Base-by-base conservation (phyloP, 129 eudicot genomes). In the Flaveria linearis region DNA sequence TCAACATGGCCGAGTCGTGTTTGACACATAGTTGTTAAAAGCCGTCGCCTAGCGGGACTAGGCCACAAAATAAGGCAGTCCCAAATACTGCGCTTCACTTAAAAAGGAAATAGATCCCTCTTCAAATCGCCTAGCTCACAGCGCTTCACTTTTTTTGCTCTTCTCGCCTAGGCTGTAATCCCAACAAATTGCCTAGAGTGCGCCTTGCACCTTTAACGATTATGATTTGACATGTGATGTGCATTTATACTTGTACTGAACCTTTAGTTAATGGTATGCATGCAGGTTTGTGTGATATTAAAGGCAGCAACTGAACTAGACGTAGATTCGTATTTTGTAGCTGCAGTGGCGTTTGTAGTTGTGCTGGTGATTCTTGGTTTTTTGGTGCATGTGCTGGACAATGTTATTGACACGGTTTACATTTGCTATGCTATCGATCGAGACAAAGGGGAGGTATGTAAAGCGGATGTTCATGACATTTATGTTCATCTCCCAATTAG, bases 371-470 rank as follows among this genome's bases (percentile, higher is more conserved):
- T 88, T 42, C 87, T 91, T 4, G 86, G 95, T 43, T 91, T 72
- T 62, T 82, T 88, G 58, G 88, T 87, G 50, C 84, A 77, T 36
- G 85, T 91, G 80, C 85, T 91, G 76, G 91, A 91, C 71, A 83
- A 91, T 79, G 98, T 95, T 39, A 84, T 95, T 6, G 97, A 91
- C 64, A 85, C 97, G 13, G 91, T 95, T 9, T 94, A 94, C 49
- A 87, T 94, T 16, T 95, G 99, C 86, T 95, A 91, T 22, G 99
- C 92, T 25, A 83, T 91, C 11, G 99, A 95, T 80, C 82, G 96
- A 68, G 99, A 91, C 85, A 79, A 83, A 33, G 96, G 93, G 23
- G 98, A 94, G 56, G 97, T 91, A 52, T 83, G 88, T 69, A 94
- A 89, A 73, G 88, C 83, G n/a, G 96, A 91, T 39, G 96, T 91